Evolutionary conservation across 805 yeast genomes (phyloP).

Genomic region (Kazachstania kunashirensis): DNA sequence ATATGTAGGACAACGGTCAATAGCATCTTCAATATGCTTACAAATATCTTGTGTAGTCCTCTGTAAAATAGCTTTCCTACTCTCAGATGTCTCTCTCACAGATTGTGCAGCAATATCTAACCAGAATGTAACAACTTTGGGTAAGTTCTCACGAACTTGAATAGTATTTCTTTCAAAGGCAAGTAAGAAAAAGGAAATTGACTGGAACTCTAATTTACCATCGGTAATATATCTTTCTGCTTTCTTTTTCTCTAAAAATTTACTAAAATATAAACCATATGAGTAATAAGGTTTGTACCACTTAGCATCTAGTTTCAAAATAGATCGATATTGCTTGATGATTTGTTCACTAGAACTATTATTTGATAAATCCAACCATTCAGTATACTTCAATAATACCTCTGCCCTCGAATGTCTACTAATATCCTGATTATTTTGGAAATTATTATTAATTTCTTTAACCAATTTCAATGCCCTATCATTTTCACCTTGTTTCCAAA

Average conservation of each 20-base stretch:
- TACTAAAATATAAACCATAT: conserved; percentile 70
- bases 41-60: conserved; percentile 39
- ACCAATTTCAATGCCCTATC: conserved; percentile 70
- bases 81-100: conserved; percentile 14
- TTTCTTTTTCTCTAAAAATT: conserved; percentile 59
- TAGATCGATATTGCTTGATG: conserved; percentile 54
- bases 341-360: conserved; percentile 71
- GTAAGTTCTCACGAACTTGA: conserved; percentile 73
- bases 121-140: conserved; percentile 88
- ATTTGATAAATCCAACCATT: conserved; percentile 82
- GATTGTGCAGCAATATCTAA: conserved; percentile 47
- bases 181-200: conserved; percentile 23
- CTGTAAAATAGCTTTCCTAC: conserved; percentile 23
- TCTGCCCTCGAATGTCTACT: conserved; percentile 25
- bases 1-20: conserved; percentile 40
- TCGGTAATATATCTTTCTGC: conserved; percentile 29
- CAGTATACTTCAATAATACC: conserved; percentile 68
- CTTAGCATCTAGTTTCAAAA: conserved; percentile 42
- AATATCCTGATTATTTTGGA: conserved; percentile 9
- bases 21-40: conserved; percentile 37
- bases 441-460: conserved; percentile 26
- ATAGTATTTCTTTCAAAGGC: conserved; percentile 37
- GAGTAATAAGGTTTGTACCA: conserved; percentile 79
- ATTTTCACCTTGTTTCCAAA: conserved; percentile 86
- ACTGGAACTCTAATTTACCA: conserved; percentile 24